Evolutionary conservation across 2,329 filamentous ascomycete species (phyloP).

Genomic region (Escovopsis sp.): DNA sequence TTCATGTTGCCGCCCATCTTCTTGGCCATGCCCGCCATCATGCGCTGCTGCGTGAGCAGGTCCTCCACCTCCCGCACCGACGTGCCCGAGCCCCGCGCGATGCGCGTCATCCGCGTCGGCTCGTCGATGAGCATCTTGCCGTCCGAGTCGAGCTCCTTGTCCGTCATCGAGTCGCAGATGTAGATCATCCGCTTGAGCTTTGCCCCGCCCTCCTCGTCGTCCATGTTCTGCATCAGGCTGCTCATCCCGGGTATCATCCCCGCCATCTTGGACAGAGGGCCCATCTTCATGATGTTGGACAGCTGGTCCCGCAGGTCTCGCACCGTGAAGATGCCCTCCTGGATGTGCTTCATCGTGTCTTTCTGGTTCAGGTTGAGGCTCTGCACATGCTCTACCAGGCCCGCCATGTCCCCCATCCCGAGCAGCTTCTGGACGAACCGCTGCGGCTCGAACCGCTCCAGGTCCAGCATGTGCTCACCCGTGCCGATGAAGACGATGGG

Average conservation of each 20-base stretch:
- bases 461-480: slow-evolving; percentile 89
- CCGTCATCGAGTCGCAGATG: slow-evolving; percentile 96
- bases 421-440: slow-evolving; percentile 88
- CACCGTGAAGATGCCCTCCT: slow-evolving; percentile 90
- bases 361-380: slow-evolving; percentile 92
- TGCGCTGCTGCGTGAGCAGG: slow-evolving; percentile 88
- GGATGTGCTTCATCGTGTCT: slow-evolving; percentile 98
- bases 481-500: slow-evolving; percentile 98
- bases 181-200: slow-evolving; percentile 98
- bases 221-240: slow-evolving; percentile 88
- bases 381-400: slow-evolving; percentile 91
- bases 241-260: slow-evolving; percentile 96
- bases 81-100: slow-evolving; percentile 81
- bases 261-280: slow-evolving; percentile 89
- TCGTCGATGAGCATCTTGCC: slow-evolving; percentile 90
- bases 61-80: slow-evolving; percentile 89
- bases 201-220: slow-evolving; percentile 86
- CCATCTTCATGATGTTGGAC: slow-evolving; percentile 99
- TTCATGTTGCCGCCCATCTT: slow-evolving; percentile 97
- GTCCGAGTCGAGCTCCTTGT: slow-evolving; percentile 87
- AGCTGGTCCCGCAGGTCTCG: slow-evolving; percentile 91
- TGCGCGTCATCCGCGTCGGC: slow-evolving; percentile 80
- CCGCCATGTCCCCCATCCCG: slow-evolving; percentile 94
- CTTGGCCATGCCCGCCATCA: slow-evolving; percentile 99
- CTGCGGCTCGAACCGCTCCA: slow-evolving; percentile 84